phyloP scores from a whole-genome alignment of 306 rosid species.

The Arachis hypogaea region DNA sequence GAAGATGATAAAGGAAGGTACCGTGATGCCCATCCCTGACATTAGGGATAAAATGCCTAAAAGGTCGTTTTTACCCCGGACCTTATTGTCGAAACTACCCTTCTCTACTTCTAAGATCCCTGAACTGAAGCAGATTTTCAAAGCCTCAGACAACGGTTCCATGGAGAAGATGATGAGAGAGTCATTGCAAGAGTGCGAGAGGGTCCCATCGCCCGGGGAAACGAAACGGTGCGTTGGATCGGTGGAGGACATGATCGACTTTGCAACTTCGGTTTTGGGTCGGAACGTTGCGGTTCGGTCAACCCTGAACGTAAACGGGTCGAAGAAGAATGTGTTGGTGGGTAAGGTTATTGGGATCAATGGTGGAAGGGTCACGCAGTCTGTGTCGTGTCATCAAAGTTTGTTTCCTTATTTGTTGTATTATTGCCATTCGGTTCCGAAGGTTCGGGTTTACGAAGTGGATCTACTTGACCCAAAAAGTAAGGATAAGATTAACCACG shows the following conservation, averaged over 20 bases:
- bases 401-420: constrained; percentile 85
- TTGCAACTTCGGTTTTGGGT: constrained; percentile 78
- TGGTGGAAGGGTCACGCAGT: constrained; percentile 80
- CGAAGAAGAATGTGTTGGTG: constrained; percentile 59
- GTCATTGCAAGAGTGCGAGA: constrained; percentile 75
- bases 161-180: constrained; percentile 76
- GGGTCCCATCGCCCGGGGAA: constrained; percentile 72
- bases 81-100: constrained; percentile 73
- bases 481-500: constrained; percentile 70
- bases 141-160: constrained; percentile 72
- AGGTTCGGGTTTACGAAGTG: constrained; percentile 89
- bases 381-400: constrained; percentile 97
- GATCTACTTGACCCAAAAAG: constrained; percentile 70
- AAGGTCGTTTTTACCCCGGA: constrained; percentile 94
- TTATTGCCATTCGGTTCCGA: constrained; percentile 95
- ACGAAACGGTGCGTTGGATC: constrained; percentile 90
- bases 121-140: constrained; percentile 66
- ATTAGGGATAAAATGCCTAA: constrained; percentile 82
- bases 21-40: constrained; percentile 87
- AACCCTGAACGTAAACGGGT: constrained; percentile 66
- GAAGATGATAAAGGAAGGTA: constrained; percentile 71
- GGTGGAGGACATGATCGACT: constrained; percentile 90
- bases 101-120: constrained; percentile 67
- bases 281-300: constrained; percentile 71
- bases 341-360: constrained; percentile 71